Base-by-base conservation (phyloP, 129 eudicot genomes). In the Pseudognaphalium luteoalbum region DNA sequence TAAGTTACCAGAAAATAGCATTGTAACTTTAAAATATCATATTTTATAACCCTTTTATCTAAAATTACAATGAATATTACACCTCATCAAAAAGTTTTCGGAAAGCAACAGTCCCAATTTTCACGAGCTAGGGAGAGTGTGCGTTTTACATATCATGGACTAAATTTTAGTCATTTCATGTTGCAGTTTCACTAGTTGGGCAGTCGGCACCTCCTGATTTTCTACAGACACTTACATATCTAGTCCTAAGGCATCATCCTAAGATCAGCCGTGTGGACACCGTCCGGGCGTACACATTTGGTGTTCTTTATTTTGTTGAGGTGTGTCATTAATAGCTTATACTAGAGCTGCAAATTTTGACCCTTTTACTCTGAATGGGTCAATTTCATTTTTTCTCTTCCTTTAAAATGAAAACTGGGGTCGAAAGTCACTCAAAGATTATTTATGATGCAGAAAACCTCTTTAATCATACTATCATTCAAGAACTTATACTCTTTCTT, bases 251-350 rank as follows among this genome's bases (percentile, higher is more conserved):
- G 71, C 95, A 89, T 70, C 88, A 84, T 82, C 82, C 87, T 42
- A 81, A 81, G 66, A 89, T 89, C 44, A 84, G 85, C 59, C 88
- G 87, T 25, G 95, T 89, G 67, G 95, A 89, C 84, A 89, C 95
- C 0, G 91, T 89, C 41, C 84, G 95, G 16, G 95, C 95, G 17
- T 89, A 89, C 87, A 89, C 95, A 19, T 89, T 89, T 78, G 95
- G 95, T 63, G 95, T 78, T 77, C 89, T 89, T 9, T 89, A 89
- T 74, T 89, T 89, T 72, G 95, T 89, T 68, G 95, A 89, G 95
- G 95, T 85, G 8, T 51, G 80, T 22, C 61, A 22, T 32, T 25
- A 25, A 25, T 29, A 19, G 19, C 20, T 52, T 15, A 5, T 72
- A 20, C 14, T 72, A 71, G 75, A 50, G 33, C 7, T 47, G 5